A percentile compares a stretch with the other conserved stretches of the same genome.
These are phyloP conservation scores for Penicillium angulare DNA, from an alignment of 495 filamentous ascomycete species.

Conservation along the genomic window DNA sequence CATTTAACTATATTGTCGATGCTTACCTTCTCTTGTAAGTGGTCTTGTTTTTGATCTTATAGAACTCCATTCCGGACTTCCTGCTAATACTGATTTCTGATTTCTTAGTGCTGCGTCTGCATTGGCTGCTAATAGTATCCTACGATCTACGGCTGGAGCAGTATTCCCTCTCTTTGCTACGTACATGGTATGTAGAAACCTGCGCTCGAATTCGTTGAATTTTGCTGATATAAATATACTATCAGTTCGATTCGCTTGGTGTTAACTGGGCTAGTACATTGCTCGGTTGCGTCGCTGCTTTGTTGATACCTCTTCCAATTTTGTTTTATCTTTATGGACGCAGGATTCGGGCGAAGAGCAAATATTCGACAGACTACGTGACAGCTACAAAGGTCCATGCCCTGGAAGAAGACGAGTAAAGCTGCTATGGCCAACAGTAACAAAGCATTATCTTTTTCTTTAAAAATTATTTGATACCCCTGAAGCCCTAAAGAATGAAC, in stretches of 20 bases:
- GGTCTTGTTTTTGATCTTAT: too few relatives aligned
- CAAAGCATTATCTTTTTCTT: too few relatives aligned
- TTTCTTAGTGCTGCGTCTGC: conserved; percentile 67
- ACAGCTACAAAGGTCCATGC: background rate
- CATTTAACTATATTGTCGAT: conserved; percentile 83
- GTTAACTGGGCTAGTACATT: conserved; percentile 76
- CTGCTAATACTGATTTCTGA: conserved; percentile 3
- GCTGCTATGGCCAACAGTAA: too few relatives aligned
- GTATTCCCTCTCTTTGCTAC: conserved; percentile 77
- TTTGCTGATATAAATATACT: conserved; percentile 21
- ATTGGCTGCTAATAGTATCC: conserved; percentile 80
- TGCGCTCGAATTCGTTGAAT: too few relatives aligned
- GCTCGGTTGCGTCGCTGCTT: conserved; percentile 65
- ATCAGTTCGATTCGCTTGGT: conserved; percentile 65
- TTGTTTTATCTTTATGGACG: conserved; percentile 53
- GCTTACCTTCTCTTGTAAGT: conserved; percentile 81
- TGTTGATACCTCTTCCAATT: conserved; percentile 73
- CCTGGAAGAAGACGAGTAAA: too few relatives aligned
- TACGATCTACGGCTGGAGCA: conserved; percentile 72
- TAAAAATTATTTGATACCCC: too few relatives aligned
- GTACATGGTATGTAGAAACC: conserved; percentile 54
- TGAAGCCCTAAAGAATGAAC: too few relatives aligned
- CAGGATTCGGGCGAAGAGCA: conserved; percentile 63
- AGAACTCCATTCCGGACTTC: conserved; percentile 9
- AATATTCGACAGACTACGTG: background rate